These are phyloP conservation scores for Cladophialophora psammophila DNA, from an alignment of 2,329 filamentous ascomycete species.

Conservation along the genomic window DNA sequence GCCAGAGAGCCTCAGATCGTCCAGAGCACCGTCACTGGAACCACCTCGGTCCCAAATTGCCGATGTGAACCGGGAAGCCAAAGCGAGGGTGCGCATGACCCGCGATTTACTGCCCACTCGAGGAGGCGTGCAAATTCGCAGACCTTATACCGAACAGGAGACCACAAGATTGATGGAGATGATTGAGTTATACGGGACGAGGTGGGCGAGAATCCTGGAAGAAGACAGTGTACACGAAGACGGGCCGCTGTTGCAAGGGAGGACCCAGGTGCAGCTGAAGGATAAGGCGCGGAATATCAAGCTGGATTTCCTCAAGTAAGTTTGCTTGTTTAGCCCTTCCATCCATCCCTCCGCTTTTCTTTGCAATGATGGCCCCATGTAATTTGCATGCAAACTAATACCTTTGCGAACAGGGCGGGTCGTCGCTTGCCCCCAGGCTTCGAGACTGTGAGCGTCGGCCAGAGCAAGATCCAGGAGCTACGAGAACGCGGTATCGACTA, in stretches of 20 bases:
- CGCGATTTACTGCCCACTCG: constrained; percentile 25
- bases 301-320: constrained; percentile 50
- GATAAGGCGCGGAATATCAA: constrained; percentile 64
- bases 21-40: background rate
- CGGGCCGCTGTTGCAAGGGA: constrained; percentile 45
- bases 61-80: constrained; percentile 28
- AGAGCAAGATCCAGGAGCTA: constrained; percentile 25
- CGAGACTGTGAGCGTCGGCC: constrained; percentile 34
- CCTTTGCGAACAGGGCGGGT: constrained; percentile 20
- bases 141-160: constrained; percentile 50
- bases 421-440: constrained; percentile 33
- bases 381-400: background rate
- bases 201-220: constrained; percentile 57
- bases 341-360: background rate
- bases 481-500: constrained; percentile 31
- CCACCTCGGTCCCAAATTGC: constrained; percentile 4
- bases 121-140: constrained; percentile 32
- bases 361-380: background rate
- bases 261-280: constrained; percentile 63
- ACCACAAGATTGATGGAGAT: constrained; percentile 56
- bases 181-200: constrained; percentile 55
- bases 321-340: background rate
- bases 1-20: background rate
- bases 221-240: constrained; percentile 44
- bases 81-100: constrained; percentile 25